These are phyloP conservation scores for Setomelanomma holmii DNA, from an alignment of 2,329 filamentous ascomycete genomes.

Conservation along the genomic window DNA sequence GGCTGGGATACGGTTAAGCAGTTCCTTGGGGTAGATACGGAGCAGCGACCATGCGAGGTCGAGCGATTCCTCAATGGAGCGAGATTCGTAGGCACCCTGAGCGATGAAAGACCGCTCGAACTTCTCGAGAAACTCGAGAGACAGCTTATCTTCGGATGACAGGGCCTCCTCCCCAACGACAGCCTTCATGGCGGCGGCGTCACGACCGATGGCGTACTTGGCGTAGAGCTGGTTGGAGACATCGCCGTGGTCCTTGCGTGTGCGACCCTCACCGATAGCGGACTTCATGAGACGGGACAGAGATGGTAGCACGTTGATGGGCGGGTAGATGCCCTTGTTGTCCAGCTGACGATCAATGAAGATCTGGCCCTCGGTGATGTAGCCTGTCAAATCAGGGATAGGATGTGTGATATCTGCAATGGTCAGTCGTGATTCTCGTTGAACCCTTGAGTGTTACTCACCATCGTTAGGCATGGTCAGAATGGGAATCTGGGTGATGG, in stretches of 20 bases:
- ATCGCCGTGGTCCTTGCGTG: constrained; percentile 94
- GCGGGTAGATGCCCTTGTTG: constrained; percentile 98
- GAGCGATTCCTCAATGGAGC: constrained; percentile 89
- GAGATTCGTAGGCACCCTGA: constrained; percentile 90
- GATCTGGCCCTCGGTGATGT: constrained; percentile 99
- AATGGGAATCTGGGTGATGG: constrained; percentile 98
- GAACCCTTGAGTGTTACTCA: constrained; percentile 38
- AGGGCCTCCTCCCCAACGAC: constrained; percentile 98
- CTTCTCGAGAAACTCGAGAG: constrained; percentile 97
- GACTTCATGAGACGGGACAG: constrained; percentile 99
- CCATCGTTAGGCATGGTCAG: constrained; percentile 99
- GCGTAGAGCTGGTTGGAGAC: constrained; percentile 99
- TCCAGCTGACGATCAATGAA: constrained; percentile 91
- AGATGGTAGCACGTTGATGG: constrained; percentile 97
- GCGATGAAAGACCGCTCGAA: constrained; percentile 95
- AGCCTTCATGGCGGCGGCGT: constrained; percentile 98
- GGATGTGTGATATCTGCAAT: constrained; percentile 90
- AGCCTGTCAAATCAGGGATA: constrained; percentile 97
- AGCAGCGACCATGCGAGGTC: constrained; percentile 96
- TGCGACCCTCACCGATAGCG: constrained; percentile 96
- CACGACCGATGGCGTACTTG: constrained; percentile 98
- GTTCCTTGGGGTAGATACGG: constrained; percentile 96
- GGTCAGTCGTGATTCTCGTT: constrained; percentile 17
- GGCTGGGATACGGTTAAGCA: constrained; percentile 81
- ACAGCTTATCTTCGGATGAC: constrained; percentile 95